Percentiles rank a stretch among this genome's conserved stretches.
phyloP scores from a whole-genome alignment of 441 rosid genomes.

The Rhodomyrtus psidioides region DNA sequence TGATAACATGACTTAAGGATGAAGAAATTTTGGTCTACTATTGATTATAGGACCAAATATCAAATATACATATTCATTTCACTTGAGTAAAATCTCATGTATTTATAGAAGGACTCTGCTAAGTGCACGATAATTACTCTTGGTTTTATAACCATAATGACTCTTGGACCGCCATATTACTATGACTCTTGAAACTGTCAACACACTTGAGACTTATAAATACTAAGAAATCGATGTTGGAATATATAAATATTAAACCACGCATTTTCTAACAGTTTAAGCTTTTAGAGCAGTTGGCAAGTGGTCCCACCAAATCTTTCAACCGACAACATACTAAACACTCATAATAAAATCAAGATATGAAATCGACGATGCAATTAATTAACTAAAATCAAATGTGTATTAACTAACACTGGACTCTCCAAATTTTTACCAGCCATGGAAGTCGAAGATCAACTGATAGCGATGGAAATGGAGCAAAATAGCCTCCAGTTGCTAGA shows the following conservation, averaged over 20 bases:
- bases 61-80: not conserved
- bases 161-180: not conserved
- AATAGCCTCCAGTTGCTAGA: not conserved
- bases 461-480: not conserved
- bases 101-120: not conserved
- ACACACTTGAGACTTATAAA: not conserved
- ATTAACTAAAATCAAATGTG: not conserved
- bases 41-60: not conserved
- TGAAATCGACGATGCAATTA: not conserved
- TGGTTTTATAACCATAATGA: not conserved
- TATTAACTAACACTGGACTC: not conserved
- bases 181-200: not conserved
- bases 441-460: not conserved
- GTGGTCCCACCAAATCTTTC: too few species aligned
- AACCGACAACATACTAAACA: not conserved
- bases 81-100: not conserved
- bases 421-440: not conserved
- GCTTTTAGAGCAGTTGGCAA: too few species aligned
- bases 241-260: too few species aligned
- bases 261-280: too few species aligned
- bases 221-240: too few species aligned
- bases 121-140: not conserved
- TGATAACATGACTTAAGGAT: not conserved
- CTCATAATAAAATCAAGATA: not conserved
- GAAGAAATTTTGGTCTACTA: not conserved